Evolutionary conservation across 805 yeast species (phyloP), one percentile per base, ranked within the genome.

Genomic region (Zygosaccharomyces bisporus): DNA sequence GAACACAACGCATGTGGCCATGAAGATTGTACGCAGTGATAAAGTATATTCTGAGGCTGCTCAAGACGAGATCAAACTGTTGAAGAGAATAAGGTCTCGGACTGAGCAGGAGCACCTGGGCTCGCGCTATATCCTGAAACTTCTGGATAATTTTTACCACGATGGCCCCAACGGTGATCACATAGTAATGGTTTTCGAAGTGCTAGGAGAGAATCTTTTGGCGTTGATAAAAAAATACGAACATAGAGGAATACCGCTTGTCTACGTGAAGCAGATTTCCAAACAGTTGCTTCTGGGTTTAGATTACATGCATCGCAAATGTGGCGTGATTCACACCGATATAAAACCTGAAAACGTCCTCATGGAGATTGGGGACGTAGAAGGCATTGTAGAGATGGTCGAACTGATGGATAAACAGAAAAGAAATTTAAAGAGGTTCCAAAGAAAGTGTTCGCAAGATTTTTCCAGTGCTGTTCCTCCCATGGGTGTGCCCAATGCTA

Each of bases 171-270:
- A 93, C 64, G 99, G 99, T 1, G 74, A 77, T 2, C 99, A 93
- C 66, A 83, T 89, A 8, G 91, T 93, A 46, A 93, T 93, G 98
- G 97, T 91, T 1, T 93, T 93, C 64, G 99, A 93, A 67, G 96
- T 93, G 0, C 71, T 93, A 50, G 99, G 99, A 16, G 99, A 93
- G 64, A 91, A 89, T 61, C 65, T 93, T 53, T 70, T 93, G 41
- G 90, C 95, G 16, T 71, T 93, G 53, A 88, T 91, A 46, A 77
- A 86, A 51, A 74, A 90, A 45, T 90, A 76, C 58, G 74, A 77
- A 59, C 88, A 85, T 65, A 74, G 84, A 51, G 91, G 95, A 17
- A 76, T 87, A n/a, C 95, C 95, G 2, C 61, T 79, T 24, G 73
- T 75, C 17, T 77, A 84, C 55, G 93, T 86, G 29, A 84, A 86